Evolutionary conservation across 495 filamentous ascomycete species (phyloP).

Genomic region (Elasticomyces elasticus): DNA sequence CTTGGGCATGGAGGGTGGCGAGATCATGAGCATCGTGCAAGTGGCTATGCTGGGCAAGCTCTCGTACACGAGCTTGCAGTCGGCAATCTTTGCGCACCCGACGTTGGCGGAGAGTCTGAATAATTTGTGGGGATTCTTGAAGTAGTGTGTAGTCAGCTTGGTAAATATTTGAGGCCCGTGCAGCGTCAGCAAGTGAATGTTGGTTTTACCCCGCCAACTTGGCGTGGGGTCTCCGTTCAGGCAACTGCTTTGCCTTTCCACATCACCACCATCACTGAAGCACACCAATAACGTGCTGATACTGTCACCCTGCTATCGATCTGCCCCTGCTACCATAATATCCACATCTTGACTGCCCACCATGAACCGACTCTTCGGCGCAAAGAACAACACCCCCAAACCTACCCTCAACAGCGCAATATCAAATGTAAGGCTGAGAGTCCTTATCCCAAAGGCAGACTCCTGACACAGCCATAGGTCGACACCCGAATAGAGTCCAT

Average conservation of each 20-base stretch:
- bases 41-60: slow-evolving; percentile 41
- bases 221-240: too few relatives aligned
- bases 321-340: not conserved
- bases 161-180: too few relatives aligned
- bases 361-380: slow-evolving; percentile 96
- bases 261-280: too few relatives aligned
- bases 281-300: too few relatives aligned
- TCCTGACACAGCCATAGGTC: slow-evolving; percentile 39
- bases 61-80: slow-evolving; percentile 33
- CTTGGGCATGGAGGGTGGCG: slow-evolving; percentile 43
- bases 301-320: not conserved
- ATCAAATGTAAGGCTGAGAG: slow-evolving; percentile 49
- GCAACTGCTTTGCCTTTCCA: too few relatives aligned
- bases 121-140: slow-evolving; percentile 38
- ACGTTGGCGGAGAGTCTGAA: slow-evolving; percentile 42
- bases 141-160: slow-evolving; percentile 6
- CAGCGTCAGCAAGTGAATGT: too few relatives aligned
- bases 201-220: too few relatives aligned
- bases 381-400: slow-evolving; percentile 80
- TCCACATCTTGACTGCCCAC: slow-evolving; percentile 13
- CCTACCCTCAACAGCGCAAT: slow-evolving; percentile 83
- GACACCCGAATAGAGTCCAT: slow-evolving; percentile 79
- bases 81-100: slow-evolving; percentile 43
- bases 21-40: slow-evolving; percentile 44
- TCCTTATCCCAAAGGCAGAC: slow-evolving; percentile 7